Conservation (phyloP, 768 basidiomycete species). For the Ramaria rubella region DNA sequence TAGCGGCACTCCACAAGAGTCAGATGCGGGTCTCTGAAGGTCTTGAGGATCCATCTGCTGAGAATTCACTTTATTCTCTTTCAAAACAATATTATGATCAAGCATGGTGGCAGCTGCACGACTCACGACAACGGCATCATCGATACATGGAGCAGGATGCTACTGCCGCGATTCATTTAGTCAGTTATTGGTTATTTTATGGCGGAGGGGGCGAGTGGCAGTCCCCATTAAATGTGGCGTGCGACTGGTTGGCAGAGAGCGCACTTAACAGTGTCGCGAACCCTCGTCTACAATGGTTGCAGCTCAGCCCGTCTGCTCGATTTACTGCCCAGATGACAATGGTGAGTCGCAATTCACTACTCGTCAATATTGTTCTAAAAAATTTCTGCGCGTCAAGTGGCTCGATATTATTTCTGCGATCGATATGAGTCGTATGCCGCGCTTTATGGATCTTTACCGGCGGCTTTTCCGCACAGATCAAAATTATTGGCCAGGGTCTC, state of each 20-base stretch:
- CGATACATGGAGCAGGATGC: slow-evolving; percentile 62
- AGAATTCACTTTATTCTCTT: slow-evolving; percentile 47
- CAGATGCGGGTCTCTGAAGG: slow-evolving; percentile 56
- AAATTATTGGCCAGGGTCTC: slow-evolving; percentile 37
- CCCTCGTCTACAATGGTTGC: slow-evolving; percentile 50
- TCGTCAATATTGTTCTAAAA: background rate
- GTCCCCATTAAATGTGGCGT: slow-evolving; percentile 58
- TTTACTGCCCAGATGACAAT: slow-evolving; percentile 64
- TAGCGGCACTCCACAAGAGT: slow-evolving; percentile 63
- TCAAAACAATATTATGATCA: slow-evolving; percentile 62
- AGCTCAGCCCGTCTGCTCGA: slow-evolving; percentile 47
- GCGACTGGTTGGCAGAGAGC: slow-evolving; percentile 69
- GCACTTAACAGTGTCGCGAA: slow-evolving; percentile 59
- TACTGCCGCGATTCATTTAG: slow-evolving; percentile 70
- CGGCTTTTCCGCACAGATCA: slow-evolving; percentile 41
- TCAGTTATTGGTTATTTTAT: slow-evolving; percentile 65
- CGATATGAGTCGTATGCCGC: slow-evolving; percentile 53
- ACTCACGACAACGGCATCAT: slow-evolving; percentile 46
- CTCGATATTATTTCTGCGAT: slow-evolving; percentile 66
- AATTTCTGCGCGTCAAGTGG: slow-evolving; percentile 45
- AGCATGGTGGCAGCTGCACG: slow-evolving; percentile 55
- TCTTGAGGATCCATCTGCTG: slow-evolving; percentile 44
- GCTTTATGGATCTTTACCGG: slow-evolving; percentile 59
- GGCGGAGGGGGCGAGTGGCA: slow-evolving; percentile 68
- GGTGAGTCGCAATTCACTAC: slow-evolving; percentile 40